Evolutionary conservation across 371 early-diverging fungal species (phyloP), one percentile per base, ranked within the genome.

Genomic region (Mortierella sp.): DNA sequence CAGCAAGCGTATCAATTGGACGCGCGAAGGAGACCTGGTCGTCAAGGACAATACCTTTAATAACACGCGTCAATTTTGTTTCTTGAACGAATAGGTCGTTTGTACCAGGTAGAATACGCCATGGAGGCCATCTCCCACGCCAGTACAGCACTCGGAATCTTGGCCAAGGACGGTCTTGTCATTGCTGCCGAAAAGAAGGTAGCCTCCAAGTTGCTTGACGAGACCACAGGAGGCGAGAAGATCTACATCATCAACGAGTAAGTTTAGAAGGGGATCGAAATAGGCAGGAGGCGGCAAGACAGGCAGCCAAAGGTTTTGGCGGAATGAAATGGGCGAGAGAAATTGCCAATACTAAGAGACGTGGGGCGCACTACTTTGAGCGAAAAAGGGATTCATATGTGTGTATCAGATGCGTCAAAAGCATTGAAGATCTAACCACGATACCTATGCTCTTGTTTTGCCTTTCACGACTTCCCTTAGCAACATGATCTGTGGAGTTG

Each of bases 91-190:
- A 40, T 89, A 98, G 99, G 99, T 76, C 96, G 99, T 70, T 92
- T 99, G 81, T 97, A 97, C 91, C 99, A 99, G 90, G 99, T 99
- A 79, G 99, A 99, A 90, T 99, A 99, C 91, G 99, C 99, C 61
- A 99, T 99, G 96, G 99, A 99, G 88, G 99, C 99, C 72, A 98
- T 99, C 87, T 96, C 97, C 14, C 97, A 97, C 82, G 99, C 99
- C 54, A 99, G 99, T 74, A 98, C 98, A 73, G 96, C 96, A 21
- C 92, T 99, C 50, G 99, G 99, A 57, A 93, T 99, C 79, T 91
- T 98, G 71, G 92, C 96, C 67, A 93, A 92, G 72, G 99, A 99
- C 77, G 99, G 99, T 70, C 92, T 99, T 73, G 97, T 99, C 6
- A 93, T 99, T 82, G 97, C 98, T 26, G 99, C 99, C 46, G 98